These are phyloP conservation scores for Ciborinia camelliae DNA, from an alignment of 2,329 filamentous ascomycete species.

Conservation along the genomic window DNA sequence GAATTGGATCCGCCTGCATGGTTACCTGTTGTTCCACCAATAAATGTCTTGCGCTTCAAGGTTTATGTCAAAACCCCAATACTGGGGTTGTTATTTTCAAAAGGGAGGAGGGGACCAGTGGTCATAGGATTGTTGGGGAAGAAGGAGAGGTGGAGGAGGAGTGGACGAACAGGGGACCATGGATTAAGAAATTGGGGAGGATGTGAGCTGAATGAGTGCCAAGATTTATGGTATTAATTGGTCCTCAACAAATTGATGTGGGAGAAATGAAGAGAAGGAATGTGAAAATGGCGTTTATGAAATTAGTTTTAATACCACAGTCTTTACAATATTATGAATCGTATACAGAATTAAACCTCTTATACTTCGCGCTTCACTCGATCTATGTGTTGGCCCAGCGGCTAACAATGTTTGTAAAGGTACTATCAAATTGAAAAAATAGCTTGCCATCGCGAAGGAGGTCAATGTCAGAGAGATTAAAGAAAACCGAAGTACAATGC, in stretches of 20 bases:
- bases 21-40: slow-evolving; percentile 7
- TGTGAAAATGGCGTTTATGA: background rate
- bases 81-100: background rate
- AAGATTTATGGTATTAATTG: background rate
- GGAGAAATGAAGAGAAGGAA: background rate
- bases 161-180: slow-evolving; percentile 5
- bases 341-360: background rate
- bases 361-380: background rate
- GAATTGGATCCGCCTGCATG: slow-evolving; percentile 4
- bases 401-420: too few species aligned
- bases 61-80: background rate
- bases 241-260: background rate
- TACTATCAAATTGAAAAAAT: background rate
- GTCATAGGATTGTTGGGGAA: background rate
- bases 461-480: too few species aligned
- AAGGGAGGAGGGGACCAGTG: background rate
- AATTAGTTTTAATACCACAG: background rate
- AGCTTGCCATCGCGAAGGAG: background rate
- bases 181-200: background rate
- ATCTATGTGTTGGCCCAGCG: background rate
- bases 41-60: slow-evolving; percentile 7
- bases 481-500: too few species aligned
- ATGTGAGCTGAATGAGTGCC: background rate
- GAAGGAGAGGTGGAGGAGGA: background rate
- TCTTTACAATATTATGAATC: background rate